Evolutionary conservation across 1,284 basidiomycete species (phyloP), one percentile per base, ranked within the genome.

Genomic region (Mixia osmundae): DNA sequence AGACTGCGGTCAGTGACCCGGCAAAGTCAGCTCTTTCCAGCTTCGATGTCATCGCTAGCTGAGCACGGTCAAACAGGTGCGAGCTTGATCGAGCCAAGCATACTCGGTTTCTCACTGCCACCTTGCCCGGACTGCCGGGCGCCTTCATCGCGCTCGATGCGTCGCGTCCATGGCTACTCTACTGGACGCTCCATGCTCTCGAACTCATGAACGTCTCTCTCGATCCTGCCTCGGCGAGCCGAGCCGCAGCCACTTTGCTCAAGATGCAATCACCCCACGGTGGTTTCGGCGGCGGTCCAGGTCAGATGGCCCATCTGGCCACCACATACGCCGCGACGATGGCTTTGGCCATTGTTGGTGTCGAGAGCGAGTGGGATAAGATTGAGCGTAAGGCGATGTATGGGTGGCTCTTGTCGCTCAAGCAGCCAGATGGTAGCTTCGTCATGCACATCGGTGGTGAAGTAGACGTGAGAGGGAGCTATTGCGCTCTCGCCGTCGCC

Each of bases 361-460:
- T 5, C 67, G 66, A 1, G 75, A 47, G 24, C 47, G 72, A 71
- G n/a, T 87, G 80, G 79, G 72, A 78, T 47, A 59, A 71, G 44
- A 72, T 85, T 32, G 66, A 82, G 49, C 64, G 79, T 67, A 73
- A 54, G 36, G 67, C 68, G 41, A 65, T 91, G 51, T 89, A 91
- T 55, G 56, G 67, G 3, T 95, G 87, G 61, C 85, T 95, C 58
- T 69, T 89, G 68, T 72, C 76, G 1, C 61, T 95, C 42, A 99
- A 99, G 55, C 76, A 83, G 47, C 68, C 74, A 1, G 85, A 97
- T 53, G 91, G 91, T 0, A 87, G 83, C 0, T 97, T 95, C 55
- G 65, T 79, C 19, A 89, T 97, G 11, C 70, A 82, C 16, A 63
- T 70, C 34, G 68, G 79, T 30, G 82, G 76, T 20, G 89, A 99